A percentile compares a stretch with the other conserved stretches of the same genome.
Conservation (phyloP, 1,284 basidiomycete species). For the Mixia osmundae region DNA sequence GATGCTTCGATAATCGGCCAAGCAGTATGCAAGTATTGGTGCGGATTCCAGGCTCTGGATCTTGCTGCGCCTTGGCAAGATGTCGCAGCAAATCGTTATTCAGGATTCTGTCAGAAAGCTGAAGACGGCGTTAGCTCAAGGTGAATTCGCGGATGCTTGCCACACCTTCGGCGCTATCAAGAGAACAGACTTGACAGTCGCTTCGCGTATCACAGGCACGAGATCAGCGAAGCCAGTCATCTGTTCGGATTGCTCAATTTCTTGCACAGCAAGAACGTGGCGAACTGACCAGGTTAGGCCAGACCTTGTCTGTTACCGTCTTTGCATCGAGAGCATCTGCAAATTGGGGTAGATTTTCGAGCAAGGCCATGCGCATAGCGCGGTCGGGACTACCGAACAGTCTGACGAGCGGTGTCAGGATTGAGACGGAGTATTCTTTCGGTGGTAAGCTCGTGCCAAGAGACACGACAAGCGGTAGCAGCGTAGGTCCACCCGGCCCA, state of each 20-base stretch:
- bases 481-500: conserved; percentile 49
- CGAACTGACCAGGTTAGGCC: conserved; percentile 57
- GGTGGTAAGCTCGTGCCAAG: conserved; percentile 38
- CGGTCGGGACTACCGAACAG: conserved; percentile 71
- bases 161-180: conserved; percentile 58
- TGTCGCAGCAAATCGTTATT: conserved; percentile 90
- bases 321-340: conserved; percentile 67
- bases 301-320: conserved; percentile 64
- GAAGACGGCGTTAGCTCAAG: neutral
- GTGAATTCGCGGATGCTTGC: neutral
- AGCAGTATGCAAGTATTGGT: conserved; percentile 96
- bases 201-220: conserved; percentile 76
- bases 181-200: conserved; percentile 70
- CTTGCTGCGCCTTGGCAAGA: conserved; percentile 77
- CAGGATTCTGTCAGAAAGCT: conserved; percentile 73
- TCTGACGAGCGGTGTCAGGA: conserved; percentile 56
- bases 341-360: conserved; percentile 66
- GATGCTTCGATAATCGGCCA: conserved; percentile 61
- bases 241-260: conserved; percentile 3
- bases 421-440: conserved; percentile 45
- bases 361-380: conserved; percentile 73
- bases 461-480: conserved; percentile 47
- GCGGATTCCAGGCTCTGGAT: conserved; percentile 77
- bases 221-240: conserved; percentile 92
- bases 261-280: neutral